A percentile compares a stretch with the other conserved stretches of the same genome.
phyloP scores from a whole-genome alignment of 2,329 filamentous ascomycete species.

The Penicillium palitans region DNA sequence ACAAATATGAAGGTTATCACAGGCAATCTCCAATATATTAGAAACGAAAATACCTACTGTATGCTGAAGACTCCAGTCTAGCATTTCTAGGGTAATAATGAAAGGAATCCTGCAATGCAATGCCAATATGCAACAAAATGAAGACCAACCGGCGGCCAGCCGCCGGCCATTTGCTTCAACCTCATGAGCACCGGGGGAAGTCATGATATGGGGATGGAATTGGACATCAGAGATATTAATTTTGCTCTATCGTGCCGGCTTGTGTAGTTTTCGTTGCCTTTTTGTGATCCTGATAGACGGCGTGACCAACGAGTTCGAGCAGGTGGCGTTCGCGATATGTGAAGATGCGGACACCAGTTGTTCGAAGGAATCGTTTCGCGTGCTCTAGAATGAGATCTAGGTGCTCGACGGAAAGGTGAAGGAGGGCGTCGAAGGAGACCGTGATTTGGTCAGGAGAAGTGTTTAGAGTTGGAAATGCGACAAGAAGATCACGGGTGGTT shows the following conservation, averaged over 20 bases:
- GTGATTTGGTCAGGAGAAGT: conserved; percentile 10
- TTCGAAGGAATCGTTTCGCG: conserved; percentile 17
- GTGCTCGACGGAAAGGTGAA: conserved; percentile 6
- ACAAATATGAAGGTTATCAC: neutral
- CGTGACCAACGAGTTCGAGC: conserved; percentile 24
- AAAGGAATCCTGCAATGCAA: conserved; percentile 1
- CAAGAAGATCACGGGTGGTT: conserved; percentile 10
- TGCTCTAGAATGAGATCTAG: conserved; percentile 9
- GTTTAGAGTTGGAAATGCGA: neutral
- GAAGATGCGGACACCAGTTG: conserved; percentile 18
- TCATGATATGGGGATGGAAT: neutral
- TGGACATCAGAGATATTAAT: neutral
- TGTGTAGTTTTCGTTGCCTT: neutral
- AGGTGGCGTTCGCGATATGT: conserved; percentile 27
- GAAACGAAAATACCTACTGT: neutral
- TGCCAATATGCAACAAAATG: neutral
- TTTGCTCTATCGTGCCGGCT: neutral
- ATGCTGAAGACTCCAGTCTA: neutral
- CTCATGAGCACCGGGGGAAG: neutral
- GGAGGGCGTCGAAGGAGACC: conserved; percentile 17
- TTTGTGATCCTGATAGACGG: conserved; percentile 25
- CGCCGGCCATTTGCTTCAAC: neutral
- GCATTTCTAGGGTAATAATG: neutral
- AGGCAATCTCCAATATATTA: neutral
- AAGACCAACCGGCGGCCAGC: neutral